These are phyloP conservation scores for Oryza meridionalis DNA, from an alignment of 176 grass and related monocot species.

Conservation along the genomic window DNA sequence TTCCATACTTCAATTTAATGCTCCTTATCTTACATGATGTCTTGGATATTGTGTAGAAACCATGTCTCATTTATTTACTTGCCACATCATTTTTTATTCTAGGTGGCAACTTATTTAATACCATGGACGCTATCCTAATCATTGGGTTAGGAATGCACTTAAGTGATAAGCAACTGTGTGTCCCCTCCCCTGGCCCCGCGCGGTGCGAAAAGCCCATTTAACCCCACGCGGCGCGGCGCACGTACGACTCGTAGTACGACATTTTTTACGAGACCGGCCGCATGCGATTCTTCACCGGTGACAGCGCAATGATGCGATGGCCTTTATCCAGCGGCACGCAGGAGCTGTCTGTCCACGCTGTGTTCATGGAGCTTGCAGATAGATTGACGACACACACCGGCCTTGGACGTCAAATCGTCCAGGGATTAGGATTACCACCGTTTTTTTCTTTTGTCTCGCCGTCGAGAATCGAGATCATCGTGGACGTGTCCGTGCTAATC, in stretches of 20 bases:
- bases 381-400: too few relatives aligned
- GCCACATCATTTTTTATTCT: too few relatives aligned
- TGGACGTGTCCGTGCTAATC: too few relatives aligned
- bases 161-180: conserved; percentile 1
- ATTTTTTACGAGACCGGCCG: background rate
- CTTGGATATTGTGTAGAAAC: too few relatives aligned
- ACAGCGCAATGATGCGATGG: background rate
- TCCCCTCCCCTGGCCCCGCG: conserved; percentile 7
- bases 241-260: background rate
- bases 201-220: conserved; percentile 20
- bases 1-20: too few relatives aligned
- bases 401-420: background rate
- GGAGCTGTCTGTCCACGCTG: conserved; percentile 7
- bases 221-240: background rate
- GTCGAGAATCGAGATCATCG: too few relatives aligned
- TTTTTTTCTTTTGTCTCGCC: background rate
- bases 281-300: background rate
- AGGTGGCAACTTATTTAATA: too few relatives aligned
- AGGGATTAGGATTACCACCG: background rate
- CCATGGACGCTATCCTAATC: too few relatives aligned
- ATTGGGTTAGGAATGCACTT: too few relatives aligned
- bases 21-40: too few relatives aligned
- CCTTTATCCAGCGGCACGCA: conserved; percentile 32
- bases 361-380: background rate
- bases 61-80: too few relatives aligned